Evolutionary conservation across 169 alveolate genomes (phyloP).

Genomic region (Plasmodium fragile): DNA sequence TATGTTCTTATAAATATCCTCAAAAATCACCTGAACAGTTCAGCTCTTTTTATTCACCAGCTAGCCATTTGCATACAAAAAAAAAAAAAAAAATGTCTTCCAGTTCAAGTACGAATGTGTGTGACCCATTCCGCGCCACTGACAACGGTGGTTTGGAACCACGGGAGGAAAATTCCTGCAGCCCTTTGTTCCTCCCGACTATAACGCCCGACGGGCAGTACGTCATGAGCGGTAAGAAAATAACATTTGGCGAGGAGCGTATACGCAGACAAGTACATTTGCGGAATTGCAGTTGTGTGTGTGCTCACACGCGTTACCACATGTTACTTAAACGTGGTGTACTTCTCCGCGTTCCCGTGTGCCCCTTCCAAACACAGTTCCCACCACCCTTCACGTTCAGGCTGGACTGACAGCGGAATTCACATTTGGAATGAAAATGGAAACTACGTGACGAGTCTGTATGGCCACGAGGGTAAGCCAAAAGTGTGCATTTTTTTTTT

Average conservation of each 20-base stretch:
- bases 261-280: not conserved
- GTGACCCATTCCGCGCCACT: not conserved
- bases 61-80: not conserved
- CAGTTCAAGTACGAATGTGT: not conserved
- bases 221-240: conserved; percentile 35
- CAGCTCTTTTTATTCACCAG: not conserved
- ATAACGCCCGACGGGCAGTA: conserved; percentile 64
- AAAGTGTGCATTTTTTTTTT: not conserved
- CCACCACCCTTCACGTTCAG: conserved; percentile 8
- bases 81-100: conserved; percentile 14
- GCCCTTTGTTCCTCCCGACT: conserved; percentile 45
- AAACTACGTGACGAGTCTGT: conserved; percentile 33
- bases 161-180: not conserved
- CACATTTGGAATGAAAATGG: conserved; percentile 66
- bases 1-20: conserved; percentile 61
- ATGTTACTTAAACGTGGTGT: not conserved
- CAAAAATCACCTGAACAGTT: not conserved
- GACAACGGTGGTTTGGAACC: not conserved
- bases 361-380: not conserved
- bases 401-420: conserved; percentile 57
- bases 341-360: not conserved
- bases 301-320: not conserved
- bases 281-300: not conserved
- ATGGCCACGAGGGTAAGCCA: conserved; percentile 60
- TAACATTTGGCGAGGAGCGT: not conserved